Evolutionary conservation across 805 yeast species (phyloP).

Genomic region (Wickerhamiella vanderwaltii): DNA sequence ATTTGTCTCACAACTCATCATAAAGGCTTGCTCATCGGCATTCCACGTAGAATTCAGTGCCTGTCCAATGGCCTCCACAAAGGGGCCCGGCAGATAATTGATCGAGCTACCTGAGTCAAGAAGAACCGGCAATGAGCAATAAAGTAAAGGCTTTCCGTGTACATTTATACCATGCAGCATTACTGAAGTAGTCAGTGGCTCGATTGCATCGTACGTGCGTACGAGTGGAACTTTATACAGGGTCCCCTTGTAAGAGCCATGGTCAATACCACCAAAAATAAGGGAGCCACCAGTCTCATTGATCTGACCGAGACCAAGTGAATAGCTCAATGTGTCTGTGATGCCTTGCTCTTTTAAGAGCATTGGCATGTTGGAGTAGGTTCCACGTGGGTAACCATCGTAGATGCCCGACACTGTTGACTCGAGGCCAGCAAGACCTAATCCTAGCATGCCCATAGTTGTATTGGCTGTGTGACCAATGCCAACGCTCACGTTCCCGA

Average conservation of each 20-base stretch:
- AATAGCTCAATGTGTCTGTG: conserved; percentile 33
- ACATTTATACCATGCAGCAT: conserved; percentile 9
- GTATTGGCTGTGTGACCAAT: conserved; percentile 55
- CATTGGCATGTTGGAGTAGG: conserved; percentile 26
- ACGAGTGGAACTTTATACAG: conserved; percentile 26
- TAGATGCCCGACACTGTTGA: conserved; percentile 12
- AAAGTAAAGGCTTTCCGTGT: background rate
- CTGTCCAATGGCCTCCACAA: conserved; percentile 16
- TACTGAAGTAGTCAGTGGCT: background rate
- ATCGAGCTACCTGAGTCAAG: conserved; percentile 23
- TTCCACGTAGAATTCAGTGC: conserved; percentile 32
- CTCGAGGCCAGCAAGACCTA: conserved; percentile 21
- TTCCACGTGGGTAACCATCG: conserved; percentile 1
- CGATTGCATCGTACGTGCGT: background rate
- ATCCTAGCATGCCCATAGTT: conserved; percentile 36
- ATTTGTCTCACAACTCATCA: conserved; percentile 16
- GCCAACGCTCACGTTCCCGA: conserved; percentile 50
- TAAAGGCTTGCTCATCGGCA: conserved; percentile 27
- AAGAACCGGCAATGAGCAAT: conserved; percentile 17
- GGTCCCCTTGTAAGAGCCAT: conserved; percentile 42
- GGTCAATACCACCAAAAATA: conserved; percentile 60
- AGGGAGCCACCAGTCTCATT: conserved; percentile 35
- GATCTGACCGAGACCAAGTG: conserved; percentile 32
- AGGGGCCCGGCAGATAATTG: conserved; percentile 19
- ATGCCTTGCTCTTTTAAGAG: conserved; percentile 30